Evolutionary conservation across 495 filamentous ascomycete species (phyloP).

Genomic region (Staphylotrichum longicolle): DNA sequence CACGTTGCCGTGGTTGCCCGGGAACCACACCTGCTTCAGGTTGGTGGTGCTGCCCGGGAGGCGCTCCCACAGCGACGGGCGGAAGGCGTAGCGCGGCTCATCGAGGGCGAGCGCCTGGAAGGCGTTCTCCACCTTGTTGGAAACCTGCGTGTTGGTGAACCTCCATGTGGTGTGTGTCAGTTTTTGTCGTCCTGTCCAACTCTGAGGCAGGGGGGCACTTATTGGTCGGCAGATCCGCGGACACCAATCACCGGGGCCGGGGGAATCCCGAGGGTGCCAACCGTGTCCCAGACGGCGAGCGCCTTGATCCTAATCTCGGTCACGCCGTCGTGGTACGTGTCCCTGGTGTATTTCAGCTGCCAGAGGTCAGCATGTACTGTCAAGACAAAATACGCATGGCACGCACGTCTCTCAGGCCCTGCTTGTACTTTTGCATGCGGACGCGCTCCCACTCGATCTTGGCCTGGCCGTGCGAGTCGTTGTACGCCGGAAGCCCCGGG

Average conservation of each 20-base stretch:
- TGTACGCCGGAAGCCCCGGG: conserved; percentile 21
- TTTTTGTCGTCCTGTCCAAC: background rate
- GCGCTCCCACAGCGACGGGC: conserved; percentile 60
- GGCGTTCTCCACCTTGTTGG: conserved; percentile 59
- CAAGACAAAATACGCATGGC: too few species aligned
- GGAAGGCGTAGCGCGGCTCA: conserved; percentile 62
- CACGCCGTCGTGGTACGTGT: conserved; percentile 27
- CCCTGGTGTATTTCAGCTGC: conserved; percentile 29
- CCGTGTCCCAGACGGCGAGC: conserved; percentile 41
- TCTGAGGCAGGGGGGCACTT: conserved; percentile 15
- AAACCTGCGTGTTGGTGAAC: conserved; percentile 59
- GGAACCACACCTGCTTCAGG: conserved; percentile 70
- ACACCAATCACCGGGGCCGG: conserved; percentile 38
- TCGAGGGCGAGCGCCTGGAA: conserved; percentile 72
- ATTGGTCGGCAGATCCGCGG: conserved; percentile 35
- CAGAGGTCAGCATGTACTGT: background rate
- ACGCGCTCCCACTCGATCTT: conserved; percentile 33
- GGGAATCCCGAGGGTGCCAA: conserved; percentile 38
- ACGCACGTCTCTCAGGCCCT: conserved; percentile 25
- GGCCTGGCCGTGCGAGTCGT: conserved; percentile 25
- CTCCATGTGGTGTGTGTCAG: conserved; percentile 31
- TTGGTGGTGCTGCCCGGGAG: conserved; percentile 31
- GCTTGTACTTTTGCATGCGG: conserved; percentile 31
- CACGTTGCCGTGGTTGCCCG: conserved; percentile 62
- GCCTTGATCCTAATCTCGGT: conserved; percentile 41